A percentile compares a stretch with the other conserved stretches of the same genome.
These are phyloP conservation scores for Murraya koenigii DNA, from an alignment of 345 rosid genomes.

Conservation along the genomic window DNA sequence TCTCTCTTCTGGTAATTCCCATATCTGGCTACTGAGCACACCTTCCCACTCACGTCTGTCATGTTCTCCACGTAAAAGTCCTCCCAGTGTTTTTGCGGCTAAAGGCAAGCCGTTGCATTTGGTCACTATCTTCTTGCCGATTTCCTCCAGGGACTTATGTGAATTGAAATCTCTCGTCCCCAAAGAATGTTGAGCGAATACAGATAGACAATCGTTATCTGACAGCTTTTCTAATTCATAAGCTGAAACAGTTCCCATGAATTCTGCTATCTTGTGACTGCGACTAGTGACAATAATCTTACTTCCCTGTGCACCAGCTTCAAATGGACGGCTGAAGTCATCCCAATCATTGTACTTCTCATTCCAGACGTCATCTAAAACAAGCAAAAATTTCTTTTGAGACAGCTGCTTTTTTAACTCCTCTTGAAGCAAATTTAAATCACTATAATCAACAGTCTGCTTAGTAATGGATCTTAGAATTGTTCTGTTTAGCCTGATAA, in stretches of 20 bases:
- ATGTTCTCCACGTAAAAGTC: background rate
- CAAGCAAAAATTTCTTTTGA: slow-evolving; percentile 13
- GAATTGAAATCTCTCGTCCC: background rate
- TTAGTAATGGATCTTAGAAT: background rate
- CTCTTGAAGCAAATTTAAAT: slow-evolving; percentile 11
- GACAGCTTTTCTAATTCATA: background rate
- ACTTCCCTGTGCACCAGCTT: background rate
- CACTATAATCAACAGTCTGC: accelerated
- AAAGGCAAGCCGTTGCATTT: background rate
- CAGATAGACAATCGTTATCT: background rate
- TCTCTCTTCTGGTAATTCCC: background rate
- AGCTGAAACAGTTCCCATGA: background rate
- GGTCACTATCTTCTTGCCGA: background rate
- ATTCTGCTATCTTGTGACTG: background rate
- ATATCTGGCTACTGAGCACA: background rate
- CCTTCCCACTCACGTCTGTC: background rate
- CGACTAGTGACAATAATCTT: background rate
- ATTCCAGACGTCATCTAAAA: slow-evolving; percentile 29
- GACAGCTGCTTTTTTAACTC: background rate
- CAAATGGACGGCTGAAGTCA: accelerated
- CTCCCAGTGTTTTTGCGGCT: background rate
- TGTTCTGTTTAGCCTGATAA: background rate
- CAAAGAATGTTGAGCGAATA: background rate
- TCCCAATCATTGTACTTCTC: background rate
- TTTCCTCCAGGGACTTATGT: background rate